phyloP scores from a whole-genome alignment of 495 filamentous ascomycete genomes.

The Neurospora hispaniola region DNA sequence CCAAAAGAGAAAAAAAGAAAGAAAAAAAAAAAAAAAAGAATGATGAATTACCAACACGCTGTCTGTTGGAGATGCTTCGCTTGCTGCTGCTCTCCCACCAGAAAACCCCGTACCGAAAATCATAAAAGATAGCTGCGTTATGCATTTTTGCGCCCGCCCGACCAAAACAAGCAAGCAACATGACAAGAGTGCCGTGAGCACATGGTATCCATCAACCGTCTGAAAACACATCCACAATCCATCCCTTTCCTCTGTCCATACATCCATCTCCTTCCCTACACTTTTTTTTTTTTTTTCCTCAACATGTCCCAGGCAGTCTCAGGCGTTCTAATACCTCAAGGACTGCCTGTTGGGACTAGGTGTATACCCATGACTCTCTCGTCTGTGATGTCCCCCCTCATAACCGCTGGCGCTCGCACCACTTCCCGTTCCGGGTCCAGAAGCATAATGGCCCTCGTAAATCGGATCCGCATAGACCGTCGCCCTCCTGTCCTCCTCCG shows the following conservation, averaged over 20 bases:
- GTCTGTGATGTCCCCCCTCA: neutral
- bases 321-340: neutral
- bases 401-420: neutral
- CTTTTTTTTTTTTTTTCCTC: neutral
- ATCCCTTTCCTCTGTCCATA: neutral
- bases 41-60: too few relatives aligned
- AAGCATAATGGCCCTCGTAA: slow-evolving; percentile 11
- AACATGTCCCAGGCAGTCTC: neutral
- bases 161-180: neutral
- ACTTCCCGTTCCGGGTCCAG: neutral
- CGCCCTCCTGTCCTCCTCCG: slow-evolving; percentile 75
- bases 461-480: slow-evolving; percentile 65
- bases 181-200: neutral
- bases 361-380: neutral
- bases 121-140: neutral
- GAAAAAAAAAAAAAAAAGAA: too few relatives aligned
- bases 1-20: too few relatives aligned
- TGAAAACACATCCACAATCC: neutral
- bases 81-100: too few relatives aligned
- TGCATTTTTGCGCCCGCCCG: neutral
- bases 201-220: neutral
- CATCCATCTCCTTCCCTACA: neutral
- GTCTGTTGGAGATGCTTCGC: too few relatives aligned
- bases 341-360: neutral
- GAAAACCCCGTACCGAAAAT: neutral